These are phyloP conservation scores for Monosporascus cannonballus DNA, from an alignment of 2,329 filamentous ascomycete species.

Conservation along the genomic window DNA sequence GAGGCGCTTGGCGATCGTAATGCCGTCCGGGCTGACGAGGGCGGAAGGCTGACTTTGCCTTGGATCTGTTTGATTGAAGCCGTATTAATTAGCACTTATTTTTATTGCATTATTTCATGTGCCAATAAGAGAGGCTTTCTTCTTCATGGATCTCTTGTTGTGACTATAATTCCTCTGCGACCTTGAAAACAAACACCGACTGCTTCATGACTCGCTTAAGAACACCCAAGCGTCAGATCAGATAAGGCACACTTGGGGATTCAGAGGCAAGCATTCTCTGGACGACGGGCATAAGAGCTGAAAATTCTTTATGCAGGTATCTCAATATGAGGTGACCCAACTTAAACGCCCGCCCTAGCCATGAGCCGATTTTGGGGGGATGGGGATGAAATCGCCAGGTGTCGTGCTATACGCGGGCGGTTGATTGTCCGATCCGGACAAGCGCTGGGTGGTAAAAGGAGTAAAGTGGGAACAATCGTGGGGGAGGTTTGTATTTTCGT, in stretches of 20 bases:
- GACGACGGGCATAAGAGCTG: neutral
- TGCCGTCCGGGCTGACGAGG: conserved; percentile 16
- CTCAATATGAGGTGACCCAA: neutral
- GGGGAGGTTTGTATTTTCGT: too few relatives aligned
- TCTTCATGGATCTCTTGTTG: neutral
- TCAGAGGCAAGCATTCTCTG: neutral
- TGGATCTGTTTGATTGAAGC: neutral
- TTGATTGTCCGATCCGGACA: neutral
- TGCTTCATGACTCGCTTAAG: neutral
- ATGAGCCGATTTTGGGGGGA: neutral
- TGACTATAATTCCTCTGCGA: neutral
- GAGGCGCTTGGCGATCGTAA: conserved; percentile 15
- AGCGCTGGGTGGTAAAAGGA: neutral
- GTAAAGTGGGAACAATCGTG: too few relatives aligned
- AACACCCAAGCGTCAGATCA: neutral
- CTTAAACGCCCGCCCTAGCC: neutral
- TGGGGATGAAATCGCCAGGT: neutral
- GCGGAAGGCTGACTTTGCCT: conserved; percentile 9
- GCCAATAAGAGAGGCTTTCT: neutral
- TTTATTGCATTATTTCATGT: neutral
- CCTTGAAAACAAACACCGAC: neutral
- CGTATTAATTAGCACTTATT: too few relatives aligned
- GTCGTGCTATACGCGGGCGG: neutral
- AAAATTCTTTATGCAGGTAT: neutral
- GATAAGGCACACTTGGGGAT: neutral